phyloP scores from a whole-genome alignment of 352 stramenopile genomes.

The Globisporangium mamillatum region DNA sequence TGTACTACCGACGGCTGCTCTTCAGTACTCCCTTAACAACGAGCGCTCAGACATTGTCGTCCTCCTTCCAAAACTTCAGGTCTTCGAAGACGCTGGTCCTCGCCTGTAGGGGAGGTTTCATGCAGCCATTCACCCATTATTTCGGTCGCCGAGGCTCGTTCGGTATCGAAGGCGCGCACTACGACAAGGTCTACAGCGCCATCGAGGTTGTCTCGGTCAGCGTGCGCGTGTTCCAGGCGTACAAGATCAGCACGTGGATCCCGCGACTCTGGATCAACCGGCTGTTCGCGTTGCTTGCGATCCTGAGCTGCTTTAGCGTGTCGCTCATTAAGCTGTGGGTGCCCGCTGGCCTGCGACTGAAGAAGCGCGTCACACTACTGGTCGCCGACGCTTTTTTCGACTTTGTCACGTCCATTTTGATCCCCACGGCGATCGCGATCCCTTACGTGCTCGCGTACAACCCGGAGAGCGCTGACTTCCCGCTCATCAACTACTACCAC shows the following conservation, averaged over 20 bases:
- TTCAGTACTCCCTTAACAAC: background rate
- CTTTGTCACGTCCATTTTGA: background rate
- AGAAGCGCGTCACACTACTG: slow-evolving; percentile 11
- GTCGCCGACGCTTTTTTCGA: slow-evolving; percentile 4
- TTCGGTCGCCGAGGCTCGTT: slow-evolving; percentile 3
- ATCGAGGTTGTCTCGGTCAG: background rate
- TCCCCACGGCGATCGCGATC: slow-evolving; percentile 8
- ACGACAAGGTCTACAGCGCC: background rate
- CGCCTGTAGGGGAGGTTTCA: too few relatives aligned
- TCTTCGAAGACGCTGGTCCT: too few relatives aligned
- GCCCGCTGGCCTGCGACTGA: background rate
- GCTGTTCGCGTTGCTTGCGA: background rate
- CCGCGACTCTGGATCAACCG: slow-evolving; percentile 11
- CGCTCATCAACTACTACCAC: slow-evolving; percentile 15
- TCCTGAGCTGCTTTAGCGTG: slow-evolving; percentile 1
- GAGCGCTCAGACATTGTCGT: background rate
- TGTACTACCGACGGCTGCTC: background rate
- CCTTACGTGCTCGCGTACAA: slow-evolving; percentile 10
- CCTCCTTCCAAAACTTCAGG: background rate
- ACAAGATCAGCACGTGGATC: slow-evolving; percentile 3
- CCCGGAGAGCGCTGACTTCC: slow-evolving; percentile 1
- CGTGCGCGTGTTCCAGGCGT: slow-evolving; percentile 8
- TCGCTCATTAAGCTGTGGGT: slow-evolving; percentile 9
- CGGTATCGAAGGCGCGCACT: slow-evolving; percentile 4
- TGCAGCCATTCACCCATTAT: background rate